Conservation (phyloP, 805 yeast species). For the Wickerhamiella galacta region DNA sequence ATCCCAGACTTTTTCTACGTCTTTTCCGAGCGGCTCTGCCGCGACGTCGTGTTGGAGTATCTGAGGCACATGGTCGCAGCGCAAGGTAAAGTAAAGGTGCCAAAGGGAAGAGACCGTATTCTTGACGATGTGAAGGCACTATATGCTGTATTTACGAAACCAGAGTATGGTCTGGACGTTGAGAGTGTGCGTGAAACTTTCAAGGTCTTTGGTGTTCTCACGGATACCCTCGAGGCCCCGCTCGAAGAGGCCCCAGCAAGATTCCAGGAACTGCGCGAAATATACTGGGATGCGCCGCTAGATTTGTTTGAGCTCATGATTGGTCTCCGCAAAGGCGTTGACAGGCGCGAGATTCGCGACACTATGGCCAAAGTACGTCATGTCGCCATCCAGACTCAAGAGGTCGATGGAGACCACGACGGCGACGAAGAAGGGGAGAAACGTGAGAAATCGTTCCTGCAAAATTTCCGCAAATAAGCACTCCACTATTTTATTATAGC, state of each 20-base stretch:
- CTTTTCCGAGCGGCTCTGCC: slow-evolving; percentile 35
- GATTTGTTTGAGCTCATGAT: slow-evolving; percentile 52
- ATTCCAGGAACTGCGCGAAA: slow-evolving; percentile 45
- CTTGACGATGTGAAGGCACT: slow-evolving; percentile 45
- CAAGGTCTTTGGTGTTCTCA: slow-evolving; percentile 41
- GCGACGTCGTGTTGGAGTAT: slow-evolving; percentile 34
- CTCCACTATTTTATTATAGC: no score
- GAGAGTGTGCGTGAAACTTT: slow-evolving; percentile 32
- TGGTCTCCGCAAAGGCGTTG: slow-evolving; percentile 25
- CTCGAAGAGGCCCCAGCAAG: slow-evolving; percentile 33
- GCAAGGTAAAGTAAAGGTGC: slow-evolving; percentile 26
- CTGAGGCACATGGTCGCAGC: slow-evolving; percentile 30
- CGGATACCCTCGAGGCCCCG: slow-evolving; percentile 36
- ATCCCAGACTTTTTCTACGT: slow-evolving; percentile 38
- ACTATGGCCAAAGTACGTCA: slow-evolving; percentile 19
- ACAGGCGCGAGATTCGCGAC: slow-evolving; percentile 18
- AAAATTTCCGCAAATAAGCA: no score
- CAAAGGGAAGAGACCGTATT: slow-evolving; percentile 31
- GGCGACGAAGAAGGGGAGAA: neutral
- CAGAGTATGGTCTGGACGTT: slow-evolving; percentile 19
- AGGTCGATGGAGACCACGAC: slow-evolving; percentile 15
- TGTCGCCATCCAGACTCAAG: slow-evolving; percentile 15
- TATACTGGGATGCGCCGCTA: slow-evolving; percentile 64
- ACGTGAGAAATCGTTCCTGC: no score
- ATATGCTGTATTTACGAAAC: slow-evolving; percentile 34